Percentiles rank a stretch among this genome's conserved stretches.
These are phyloP conservation scores for Zygosaccharomyces sapae DNA, from an alignment of 1,139 yeast genomes.

Conservation along the genomic window DNA sequence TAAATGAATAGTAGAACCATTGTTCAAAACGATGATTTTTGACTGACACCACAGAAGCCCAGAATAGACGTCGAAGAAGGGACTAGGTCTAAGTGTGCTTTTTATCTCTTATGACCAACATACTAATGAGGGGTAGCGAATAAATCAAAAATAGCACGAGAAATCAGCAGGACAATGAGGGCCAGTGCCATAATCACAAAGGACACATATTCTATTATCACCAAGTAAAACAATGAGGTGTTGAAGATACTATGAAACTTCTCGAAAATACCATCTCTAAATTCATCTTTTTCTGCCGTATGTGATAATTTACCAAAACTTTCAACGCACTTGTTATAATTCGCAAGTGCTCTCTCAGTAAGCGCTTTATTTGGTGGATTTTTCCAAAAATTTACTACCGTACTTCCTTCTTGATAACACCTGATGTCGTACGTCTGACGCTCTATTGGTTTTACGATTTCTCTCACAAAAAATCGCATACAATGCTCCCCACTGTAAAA, in stretches of 20 bases:
- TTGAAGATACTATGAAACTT: not conserved
- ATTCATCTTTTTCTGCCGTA: no score
- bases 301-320: no score
- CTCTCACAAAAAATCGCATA: no score
- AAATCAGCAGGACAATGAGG: not conserved
- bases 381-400: no score
- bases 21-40: not conserved
- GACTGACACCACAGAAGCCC: not conserved
- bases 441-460: no score
- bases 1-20: not conserved
- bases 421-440: no score
- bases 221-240: not conserved
- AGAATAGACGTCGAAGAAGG: not conserved
- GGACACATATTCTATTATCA: not conserved
- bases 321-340: no score
- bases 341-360: no score
- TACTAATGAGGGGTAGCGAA: not conserved
- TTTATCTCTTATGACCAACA: not conserved
- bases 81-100: not conserved
- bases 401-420: no score
- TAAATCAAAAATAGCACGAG: not conserved
- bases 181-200: not conserved
- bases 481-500: no score
- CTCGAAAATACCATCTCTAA: no score
- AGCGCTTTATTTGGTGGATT: no score